Evolutionary conservation across 2,329 filamentous ascomycete species (phyloP), one percentile per base, ranked within the genome.

Genomic region (Aspergillus viridinutans): DNA sequence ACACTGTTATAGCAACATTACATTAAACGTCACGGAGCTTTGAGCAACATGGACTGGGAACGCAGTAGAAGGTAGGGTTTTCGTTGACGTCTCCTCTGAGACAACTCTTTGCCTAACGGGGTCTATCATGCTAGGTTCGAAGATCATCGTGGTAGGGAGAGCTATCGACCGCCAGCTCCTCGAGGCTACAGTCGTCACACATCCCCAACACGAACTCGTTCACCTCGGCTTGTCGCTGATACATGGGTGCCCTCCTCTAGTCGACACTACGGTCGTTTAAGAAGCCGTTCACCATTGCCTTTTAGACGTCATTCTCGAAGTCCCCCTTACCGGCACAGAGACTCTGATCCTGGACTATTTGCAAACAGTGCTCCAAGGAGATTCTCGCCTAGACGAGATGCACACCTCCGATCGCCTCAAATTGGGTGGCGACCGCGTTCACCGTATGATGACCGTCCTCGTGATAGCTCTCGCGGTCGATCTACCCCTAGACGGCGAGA

Each of bases 291-390:
- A 23, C 76, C 75, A 8, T 60, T 66, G 21, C 59, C 63, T 20
- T 76, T 71, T 56, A 75, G 75, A 50, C 73, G 75, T 52, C 73
- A 74, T 48, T 77, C 76, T 52, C 68, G 77, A 47, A 78, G 73
- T 49, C 77, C 77, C 25, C 65, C 69, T 28, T 72, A 69, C 54
- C 69, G 72, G 29, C 67, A 64, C 38, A 68, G 76, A 68, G 74
- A 73, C 45, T 66, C 65, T 49, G 66, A 68, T 6, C 63, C 67
- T 56, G 61, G 67, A 21, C 68, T 69, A 49, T 72, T 70, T 52
- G 54, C 64, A n/a, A 68, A 76, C 54, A 55, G 67, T 10, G 71
- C 76, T 26, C 68, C 69, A 23, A 71, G 76, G 62, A 68, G 74
- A 42, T 72, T 71, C 47, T 79, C 76, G 26, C 76, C 75, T 25